A percentile compares a stretch with the other conserved stretches of the same genome.
Conservation (phyloP, 2,329 filamentous ascomycete genomes). For the Fusarium citri region DNA sequence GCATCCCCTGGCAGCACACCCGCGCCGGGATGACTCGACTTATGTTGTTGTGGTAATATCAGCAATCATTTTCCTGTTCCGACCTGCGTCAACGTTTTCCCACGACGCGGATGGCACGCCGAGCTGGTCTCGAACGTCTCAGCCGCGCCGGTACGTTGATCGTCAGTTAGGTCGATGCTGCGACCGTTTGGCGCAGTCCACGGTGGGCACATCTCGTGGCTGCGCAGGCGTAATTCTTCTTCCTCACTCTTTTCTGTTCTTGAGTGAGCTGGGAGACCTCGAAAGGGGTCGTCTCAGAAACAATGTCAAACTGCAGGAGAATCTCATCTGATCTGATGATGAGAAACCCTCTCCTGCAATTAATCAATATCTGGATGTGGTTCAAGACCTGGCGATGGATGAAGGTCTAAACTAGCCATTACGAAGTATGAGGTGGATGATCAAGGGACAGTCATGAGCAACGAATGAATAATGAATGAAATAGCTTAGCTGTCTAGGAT, state of each 20-base stretch:
- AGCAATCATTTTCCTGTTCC: slow-evolving; percentile 45
- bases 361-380: slow-evolving; percentile 48
- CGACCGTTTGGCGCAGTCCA: slow-evolving; percentile 57
- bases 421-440: slow-evolving; percentile 43
- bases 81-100: slow-evolving; percentile 46
- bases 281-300: slow-evolving; percentile 26
- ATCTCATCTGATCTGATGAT: slow-evolving; percentile 36
- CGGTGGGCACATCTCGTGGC: slow-evolving; percentile 41
- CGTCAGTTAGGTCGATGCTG: slow-evolving; percentile 65
- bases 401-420: slow-evolving; percentile 51
- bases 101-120: slow-evolving; percentile 49
- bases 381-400: slow-evolving; percentile 44
- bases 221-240: slow-evolving; percentile 42
- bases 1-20: slow-evolving; percentile 41
- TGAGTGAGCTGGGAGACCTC: slow-evolving; percentile 44
- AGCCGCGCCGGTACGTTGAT: slow-evolving; percentile 41
- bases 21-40: slow-evolving; percentile 48
- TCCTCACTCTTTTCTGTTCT: slow-evolving; percentile 48
- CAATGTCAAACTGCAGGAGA: slow-evolving; percentile 41
- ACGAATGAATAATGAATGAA: slow-evolving; percentile 37
- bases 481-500: slow-evolving; percentile 49
- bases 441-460: slow-evolving; percentile 40
- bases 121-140: slow-evolving; percentile 59
- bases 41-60: slow-evolving; percentile 48
- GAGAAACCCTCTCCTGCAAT: slow-evolving; percentile 42